A percentile compares a stretch with the other conserved stretches of the same genome.
These are phyloP conservation scores for Stipa capillata DNA, from an alignment of 176 grass and related monocot genomes.

Conservation along the genomic window DNA sequence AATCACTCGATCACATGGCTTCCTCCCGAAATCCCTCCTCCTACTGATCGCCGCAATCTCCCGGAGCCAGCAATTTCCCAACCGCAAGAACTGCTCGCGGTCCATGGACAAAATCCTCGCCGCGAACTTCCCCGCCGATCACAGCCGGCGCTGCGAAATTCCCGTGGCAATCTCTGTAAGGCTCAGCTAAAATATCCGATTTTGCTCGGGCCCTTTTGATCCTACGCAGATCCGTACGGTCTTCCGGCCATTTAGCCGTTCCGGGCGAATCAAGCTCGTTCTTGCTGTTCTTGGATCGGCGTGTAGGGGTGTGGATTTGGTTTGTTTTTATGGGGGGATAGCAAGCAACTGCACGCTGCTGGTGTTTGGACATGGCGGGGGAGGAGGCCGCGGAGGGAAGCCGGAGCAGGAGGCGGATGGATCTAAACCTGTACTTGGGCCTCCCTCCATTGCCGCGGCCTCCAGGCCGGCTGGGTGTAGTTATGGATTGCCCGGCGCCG, in stretches of 20 bases:
- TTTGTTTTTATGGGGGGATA: background rate
- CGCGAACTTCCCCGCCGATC: background rate
- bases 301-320: background rate
- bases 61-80: background rate
- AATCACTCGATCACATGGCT: background rate
- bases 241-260: background rate
- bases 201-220: slow-evolving; percentile 7
- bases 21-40: background rate
- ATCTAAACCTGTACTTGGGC: slow-evolving; percentile 62
- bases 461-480: slow-evolving; percentile 16
- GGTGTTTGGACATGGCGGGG: slow-evolving; percentile 1
- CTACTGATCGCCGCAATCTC: background rate
- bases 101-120: background rate
- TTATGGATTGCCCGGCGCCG: background rate
- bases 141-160: background rate
- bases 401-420: slow-evolving; percentile 28
- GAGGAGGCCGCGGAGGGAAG: slow-evolving; percentile 15
- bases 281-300: slow-evolving; percentile 1
- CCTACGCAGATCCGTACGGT: background rate
- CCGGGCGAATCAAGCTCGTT: background rate
- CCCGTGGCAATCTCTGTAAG: background rate
- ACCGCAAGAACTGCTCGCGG: background rate
- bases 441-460: slow-evolving; percentile 41
- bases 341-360: background rate
- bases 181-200: background rate